Conservation (phyloP, 352 stramenopile species). For the Phytophthora constricta region DNA sequence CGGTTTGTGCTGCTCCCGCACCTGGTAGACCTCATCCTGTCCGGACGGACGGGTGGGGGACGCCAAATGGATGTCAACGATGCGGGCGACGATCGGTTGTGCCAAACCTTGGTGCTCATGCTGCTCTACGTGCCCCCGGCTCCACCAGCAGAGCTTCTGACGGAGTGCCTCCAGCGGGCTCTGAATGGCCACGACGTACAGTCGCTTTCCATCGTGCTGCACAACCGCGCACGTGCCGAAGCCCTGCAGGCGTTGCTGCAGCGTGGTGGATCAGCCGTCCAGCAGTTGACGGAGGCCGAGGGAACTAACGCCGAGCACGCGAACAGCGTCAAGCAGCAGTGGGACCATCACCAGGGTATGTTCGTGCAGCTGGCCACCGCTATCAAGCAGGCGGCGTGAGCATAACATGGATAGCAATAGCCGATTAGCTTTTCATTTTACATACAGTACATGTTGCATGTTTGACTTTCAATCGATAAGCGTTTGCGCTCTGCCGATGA, state of each 20-base stretch:
- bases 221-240: constrained; percentile 77
- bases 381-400: constrained; percentile 74
- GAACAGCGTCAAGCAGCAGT: constrained; percentile 57
- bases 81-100: constrained; percentile 63
- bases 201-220: constrained; percentile 70
- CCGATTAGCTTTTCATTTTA: constrained; percentile 5
- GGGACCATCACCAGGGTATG: constrained; percentile 65
- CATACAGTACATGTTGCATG: constrained; percentile 32
- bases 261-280: constrained; percentile 59
- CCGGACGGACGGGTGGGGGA: constrained; percentile 43
- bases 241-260: constrained; percentile 80
- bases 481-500: too few relatives aligned
- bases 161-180: constrained; percentile 65
- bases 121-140: constrained; percentile 83
- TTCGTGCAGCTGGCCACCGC: constrained; percentile 81
- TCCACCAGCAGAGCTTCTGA: constrained; percentile 66
- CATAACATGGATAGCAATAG: constrained; percentile 5
- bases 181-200: constrained; percentile 63
- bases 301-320: constrained; percentile 32
- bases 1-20: constrained; percentile 79
- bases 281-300: constrained; percentile 47
- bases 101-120: constrained; percentile 83
- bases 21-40: constrained; percentile 69
- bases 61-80: constrained; percentile 43
- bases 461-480: constrained; percentile 6